Evolutionary conservation across 2,329 filamentous ascomycete species (phyloP), one percentile per base, ranked within the genome.

Genomic region (Westerdykella sp.): DNA sequence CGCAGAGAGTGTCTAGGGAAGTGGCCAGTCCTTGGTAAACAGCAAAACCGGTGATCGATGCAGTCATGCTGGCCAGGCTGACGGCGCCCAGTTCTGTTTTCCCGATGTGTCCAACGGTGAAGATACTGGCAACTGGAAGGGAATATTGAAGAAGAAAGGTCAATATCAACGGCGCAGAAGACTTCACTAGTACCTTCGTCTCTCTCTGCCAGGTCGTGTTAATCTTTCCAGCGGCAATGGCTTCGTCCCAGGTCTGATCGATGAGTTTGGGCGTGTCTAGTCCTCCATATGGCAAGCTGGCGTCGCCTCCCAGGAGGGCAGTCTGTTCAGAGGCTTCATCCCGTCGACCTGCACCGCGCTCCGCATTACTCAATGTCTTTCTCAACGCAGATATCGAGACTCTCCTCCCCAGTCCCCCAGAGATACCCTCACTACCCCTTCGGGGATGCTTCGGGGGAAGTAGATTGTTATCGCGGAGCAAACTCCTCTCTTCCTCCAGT

Each of bases 201-300:
- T 97, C 91, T 49, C 90, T 81, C 66, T 85, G 83, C 89, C 90
- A 97, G 5, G 88, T 94, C 4, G 90, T 96, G 41, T 84, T 83
- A 51, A 97, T 90, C 59, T 81, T 78, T 10, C 89, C 88, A 0
- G 84, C 79, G 1, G 80, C 77, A 10, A 96, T 85, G 0, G 90
- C 91, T 48, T 89, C 85, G 49, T 91, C 57, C 62, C 63, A 68
- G 30, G 51, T 62, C 37, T 62, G 56, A 32, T 63, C 56, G 42
- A 68, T 62, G 0, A 50, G 59, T 37, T 80, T 78, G 4, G 74
- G 69, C 5, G 69, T 72, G 43, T 72, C 72, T 32, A 70, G 69
- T 16, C 73, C 70, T 10, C 72, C 70, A 51, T 75, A 73, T 14
- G 68, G 68, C 42, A 60, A 47, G 23, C 42, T 41, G 38, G 62